phyloP scores from a whole-genome alignment of 202 grass and related monocot genomes.

The Bolboschoenoplectus hybrid region DNA sequence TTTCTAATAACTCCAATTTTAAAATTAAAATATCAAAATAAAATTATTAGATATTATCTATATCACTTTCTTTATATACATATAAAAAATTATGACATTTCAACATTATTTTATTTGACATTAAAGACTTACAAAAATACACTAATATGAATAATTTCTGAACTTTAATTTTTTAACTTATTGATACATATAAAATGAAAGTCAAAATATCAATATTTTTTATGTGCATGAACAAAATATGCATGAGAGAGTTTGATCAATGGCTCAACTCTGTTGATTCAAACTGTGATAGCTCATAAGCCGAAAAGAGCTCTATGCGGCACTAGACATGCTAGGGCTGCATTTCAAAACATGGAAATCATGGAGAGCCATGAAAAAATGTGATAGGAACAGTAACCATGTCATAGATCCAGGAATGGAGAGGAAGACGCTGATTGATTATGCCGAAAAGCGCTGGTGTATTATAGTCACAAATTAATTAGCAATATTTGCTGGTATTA shows the following conservation, averaged over 20 bases:
- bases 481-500: background rate
- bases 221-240: background rate
- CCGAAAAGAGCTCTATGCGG: background rate
- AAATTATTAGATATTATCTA: too few relatives aligned
- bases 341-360: slow-evolving; percentile 20
- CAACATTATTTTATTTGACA: too few relatives aligned
- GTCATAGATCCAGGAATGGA: slow-evolving; percentile 33
- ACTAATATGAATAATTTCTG: too few relatives aligned
- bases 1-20: too few relatives aligned
- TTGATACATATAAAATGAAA: too few relatives aligned
- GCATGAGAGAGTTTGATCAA: background rate
- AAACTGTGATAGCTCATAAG: slow-evolving; percentile 33
- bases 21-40: too few relatives aligned
- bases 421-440: slow-evolving; percentile 30
- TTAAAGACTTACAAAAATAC: too few relatives aligned
- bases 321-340: background rate
- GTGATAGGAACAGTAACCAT: background rate
- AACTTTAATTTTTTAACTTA: too few relatives aligned
- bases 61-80: too few relatives aligned
- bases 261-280: slow-evolving; percentile 27
- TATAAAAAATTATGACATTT: too few relatives aligned
- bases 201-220: too few relatives aligned
- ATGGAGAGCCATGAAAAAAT: slow-evolving; percentile 11
- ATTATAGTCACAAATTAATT: slow-evolving; percentile 24
- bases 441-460: slow-evolving; percentile 26